These are phyloP conservation scores for Apiospora phragmitis DNA, from an alignment of 2,329 filamentous ascomycete genomes.

Conservation along the genomic window DNA sequence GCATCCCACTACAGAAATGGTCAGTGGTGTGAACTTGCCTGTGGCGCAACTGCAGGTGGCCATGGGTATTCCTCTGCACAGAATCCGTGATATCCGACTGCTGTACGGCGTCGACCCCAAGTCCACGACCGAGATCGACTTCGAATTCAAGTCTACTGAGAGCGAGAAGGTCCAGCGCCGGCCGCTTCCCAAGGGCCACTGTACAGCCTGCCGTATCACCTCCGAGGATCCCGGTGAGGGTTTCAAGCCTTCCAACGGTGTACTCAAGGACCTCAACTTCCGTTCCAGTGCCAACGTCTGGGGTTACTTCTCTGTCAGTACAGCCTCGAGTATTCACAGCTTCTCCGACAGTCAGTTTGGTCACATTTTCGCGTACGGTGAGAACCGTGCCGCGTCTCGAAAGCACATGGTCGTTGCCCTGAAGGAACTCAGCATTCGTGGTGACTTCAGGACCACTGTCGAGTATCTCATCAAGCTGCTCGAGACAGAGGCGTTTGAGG, in stretches of 20 bases:
- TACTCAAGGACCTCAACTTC: constrained; percentile 99
- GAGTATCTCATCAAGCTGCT: constrained; percentile 99
- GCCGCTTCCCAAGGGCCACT: constrained; percentile 93
- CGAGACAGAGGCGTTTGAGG: constrained; percentile 96
- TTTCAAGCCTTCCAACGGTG: constrained; percentile 99
- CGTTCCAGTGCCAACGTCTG: constrained; percentile 97
- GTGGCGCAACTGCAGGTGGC: constrained; percentile 97
- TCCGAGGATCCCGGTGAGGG: constrained; percentile 98
- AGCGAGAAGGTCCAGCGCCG: constrained; percentile 84
- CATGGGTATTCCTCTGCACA: constrained; percentile 95
- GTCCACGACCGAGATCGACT: constrained; percentile 85
- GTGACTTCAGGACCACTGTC: constrained; percentile 97
- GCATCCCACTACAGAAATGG: constrained; percentile 99
- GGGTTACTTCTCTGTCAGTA: constrained; percentile 99
- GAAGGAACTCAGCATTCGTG: constrained; percentile 98
- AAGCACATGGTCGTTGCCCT: constrained; percentile 99
- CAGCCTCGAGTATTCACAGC: constrained; percentile 94
- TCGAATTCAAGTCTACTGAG: constrained; percentile 87
- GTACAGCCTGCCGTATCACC: constrained; percentile 97
- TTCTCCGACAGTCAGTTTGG: constrained; percentile 99
- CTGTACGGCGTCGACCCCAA: constrained; percentile 95
- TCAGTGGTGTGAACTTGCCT: constrained; percentile 94
- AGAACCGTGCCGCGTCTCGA: constrained; percentile 91
- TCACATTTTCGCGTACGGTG: constrained; percentile 98
- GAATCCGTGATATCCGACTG: constrained; percentile 93